phyloP scores from a whole-genome alignment of 2,329 filamentous ascomycete species.

The Alternaria consortialis region DNA sequence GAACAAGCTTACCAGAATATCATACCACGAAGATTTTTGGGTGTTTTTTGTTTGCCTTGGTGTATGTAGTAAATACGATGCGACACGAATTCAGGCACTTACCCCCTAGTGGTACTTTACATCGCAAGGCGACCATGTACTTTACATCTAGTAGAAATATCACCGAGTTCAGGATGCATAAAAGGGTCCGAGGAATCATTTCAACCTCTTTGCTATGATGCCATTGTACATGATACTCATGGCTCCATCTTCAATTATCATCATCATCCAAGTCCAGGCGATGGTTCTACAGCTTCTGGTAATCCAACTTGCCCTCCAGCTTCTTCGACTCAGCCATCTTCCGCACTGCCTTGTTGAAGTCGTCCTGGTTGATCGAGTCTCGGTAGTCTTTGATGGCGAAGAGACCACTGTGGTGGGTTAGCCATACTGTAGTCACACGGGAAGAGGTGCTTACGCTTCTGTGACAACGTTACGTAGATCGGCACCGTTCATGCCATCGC shows the following conservation, averaged over 20 bases:
- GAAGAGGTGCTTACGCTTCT: constrained; percentile 78
- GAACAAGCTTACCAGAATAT: background rate
- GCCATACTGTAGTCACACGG: constrained; percentile 11
- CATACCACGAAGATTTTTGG: background rate
- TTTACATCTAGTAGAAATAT: background rate
- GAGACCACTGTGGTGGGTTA: constrained; percentile 70
- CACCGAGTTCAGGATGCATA: background rate
- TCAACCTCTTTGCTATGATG: background rate
- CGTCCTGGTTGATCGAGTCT: constrained; percentile 95
- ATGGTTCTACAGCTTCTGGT: constrained; percentile 80
- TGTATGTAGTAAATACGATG: background rate
- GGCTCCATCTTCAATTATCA: constrained; percentile 26
- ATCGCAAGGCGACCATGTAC: background rate
- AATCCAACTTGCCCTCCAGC: constrained; percentile 96
- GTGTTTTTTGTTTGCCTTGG: background rate
- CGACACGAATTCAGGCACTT: background rate
- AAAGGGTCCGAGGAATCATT: background rate
- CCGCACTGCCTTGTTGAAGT: constrained; percentile 98
- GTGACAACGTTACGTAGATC: constrained; percentile 98
- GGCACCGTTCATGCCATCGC: constrained; percentile 94
- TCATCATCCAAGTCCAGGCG: constrained; percentile 1
- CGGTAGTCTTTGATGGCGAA: constrained; percentile 99
- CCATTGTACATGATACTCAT: constrained; percentile 19
- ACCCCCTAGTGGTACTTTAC: background rate
- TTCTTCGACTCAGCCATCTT: constrained; percentile 99